Conservation (phyloP, 805 yeast genomes). For the Brettanomyces custersianus region DNA sequence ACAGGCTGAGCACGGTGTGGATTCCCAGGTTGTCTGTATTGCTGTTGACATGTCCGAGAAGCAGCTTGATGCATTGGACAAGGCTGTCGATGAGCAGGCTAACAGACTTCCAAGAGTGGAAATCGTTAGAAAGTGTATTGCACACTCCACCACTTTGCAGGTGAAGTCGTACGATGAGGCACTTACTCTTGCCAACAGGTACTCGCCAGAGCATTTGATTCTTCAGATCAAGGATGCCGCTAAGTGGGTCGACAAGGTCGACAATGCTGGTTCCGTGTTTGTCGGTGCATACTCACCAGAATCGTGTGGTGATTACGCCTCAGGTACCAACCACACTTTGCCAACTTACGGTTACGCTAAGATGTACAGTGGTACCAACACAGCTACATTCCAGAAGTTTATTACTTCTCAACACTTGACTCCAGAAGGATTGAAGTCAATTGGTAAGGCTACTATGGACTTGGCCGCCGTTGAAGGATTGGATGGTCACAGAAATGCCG, state of each 20-base stretch:
- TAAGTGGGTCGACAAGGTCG: slow-evolving; percentile 59
- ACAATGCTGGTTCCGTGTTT: slow-evolving; percentile 93
- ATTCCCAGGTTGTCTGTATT: slow-evolving; percentile 89
- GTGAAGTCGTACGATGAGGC: slow-evolving; percentile 74
- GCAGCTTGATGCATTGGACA: slow-evolving; percentile 63
- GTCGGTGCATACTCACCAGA: slow-evolving; percentile 97
- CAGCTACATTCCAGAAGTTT: slow-evolving; percentile 90
- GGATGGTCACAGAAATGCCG: slow-evolving; percentile 96
- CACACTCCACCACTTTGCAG: slow-evolving; percentile 76
- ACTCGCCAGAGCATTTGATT: slow-evolving; percentile 97
- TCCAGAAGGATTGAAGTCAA: slow-evolving; percentile 72
- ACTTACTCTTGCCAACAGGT: slow-evolving; percentile 73
- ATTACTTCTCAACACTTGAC: slow-evolving; percentile 90
- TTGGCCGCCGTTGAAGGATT: slow-evolving; percentile 94
- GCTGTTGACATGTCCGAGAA: slow-evolving; percentile 62
- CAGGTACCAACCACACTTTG: slow-evolving; percentile 96
- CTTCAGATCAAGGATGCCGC: slow-evolving; percentile 79
- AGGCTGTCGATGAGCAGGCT: slow-evolving; percentile 82
- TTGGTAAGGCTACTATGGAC: slow-evolving; percentile 95
- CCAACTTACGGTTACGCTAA: slow-evolving; percentile 98
- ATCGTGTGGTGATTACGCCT: slow-evolving; percentile 95
- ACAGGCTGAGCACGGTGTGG: slow-evolving; percentile 98
- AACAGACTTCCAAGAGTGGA: slow-evolving; percentile 80
- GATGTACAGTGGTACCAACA: slow-evolving; percentile 95
- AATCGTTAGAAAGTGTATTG: slow-evolving; percentile 84